phyloP scores from a whole-genome alignment of 116 monocot species.

The Phalaenopsis hybrid region DNA sequence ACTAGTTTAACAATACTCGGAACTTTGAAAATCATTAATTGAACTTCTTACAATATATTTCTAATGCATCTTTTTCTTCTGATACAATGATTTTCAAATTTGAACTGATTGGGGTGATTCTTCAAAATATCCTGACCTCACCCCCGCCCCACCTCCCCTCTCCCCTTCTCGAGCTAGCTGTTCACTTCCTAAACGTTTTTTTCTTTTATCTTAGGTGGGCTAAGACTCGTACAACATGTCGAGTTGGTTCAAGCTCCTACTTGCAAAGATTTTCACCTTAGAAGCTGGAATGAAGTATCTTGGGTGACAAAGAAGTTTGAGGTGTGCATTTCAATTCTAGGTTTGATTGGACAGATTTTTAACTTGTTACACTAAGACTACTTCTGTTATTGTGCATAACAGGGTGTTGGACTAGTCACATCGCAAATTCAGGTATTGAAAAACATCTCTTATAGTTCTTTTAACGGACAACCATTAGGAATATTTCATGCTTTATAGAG shows the following conservation, averaged over 20 bases:
- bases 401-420: slow-evolving; percentile 51
- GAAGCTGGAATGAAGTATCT: slow-evolving; percentile 43
- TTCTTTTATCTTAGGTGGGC: slow-evolving; percentile 33
- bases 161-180: background rate
- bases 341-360: background rate
- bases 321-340: slow-evolving; percentile 22
- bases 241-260: slow-evolving; percentile 60
- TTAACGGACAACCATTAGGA: background rate
- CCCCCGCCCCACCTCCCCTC: no score
- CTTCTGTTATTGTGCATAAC: slow-evolving; percentile 7
- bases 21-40: no score
- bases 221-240: slow-evolving; percentile 67
- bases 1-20: no score
- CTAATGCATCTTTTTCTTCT: no score
- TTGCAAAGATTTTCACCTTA: slow-evolving; percentile 35
- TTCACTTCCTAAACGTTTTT: background rate
- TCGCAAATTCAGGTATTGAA: slow-evolving; percentile 32
- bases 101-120: slow-evolving; percentile 2
- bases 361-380: slow-evolving; percentile 1
- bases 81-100: background rate
- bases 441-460: background rate
- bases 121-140: background rate
- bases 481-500: background rate
- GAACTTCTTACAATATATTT: no score
- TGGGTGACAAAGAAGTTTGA: slow-evolving; percentile 57